Evolutionary conservation across 208 protist genomes (phyloP).

Genomic region (Leishmania major): DNA sequence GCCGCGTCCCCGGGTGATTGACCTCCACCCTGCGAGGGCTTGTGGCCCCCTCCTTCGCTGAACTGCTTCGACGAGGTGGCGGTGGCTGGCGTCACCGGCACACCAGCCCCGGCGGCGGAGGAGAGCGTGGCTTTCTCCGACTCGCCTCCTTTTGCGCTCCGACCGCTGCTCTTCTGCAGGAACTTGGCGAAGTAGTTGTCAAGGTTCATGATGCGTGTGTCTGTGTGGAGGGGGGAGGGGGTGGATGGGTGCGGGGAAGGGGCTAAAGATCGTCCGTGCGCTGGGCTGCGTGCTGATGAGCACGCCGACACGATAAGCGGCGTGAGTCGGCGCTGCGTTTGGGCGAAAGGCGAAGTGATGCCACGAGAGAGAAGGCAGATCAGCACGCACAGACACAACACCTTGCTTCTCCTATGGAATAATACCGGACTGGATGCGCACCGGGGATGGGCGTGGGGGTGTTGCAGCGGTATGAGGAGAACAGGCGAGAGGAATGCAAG

Average conservation of each 20-base stretch:
- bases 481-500: background rate
- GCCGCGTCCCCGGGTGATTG: constrained; percentile 9
- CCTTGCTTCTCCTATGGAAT: background rate
- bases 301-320: background rate
- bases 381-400: background rate
- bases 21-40: background rate
- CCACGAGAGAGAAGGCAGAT: background rate
- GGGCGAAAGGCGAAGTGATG: constrained; percentile 11
- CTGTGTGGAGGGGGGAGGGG: background rate
- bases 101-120: background rate
- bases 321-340: background rate
- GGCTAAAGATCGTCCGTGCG: background rate
- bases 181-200: constrained; percentile 71
- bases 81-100: constrained; percentile 1
- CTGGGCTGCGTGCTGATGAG: background rate
- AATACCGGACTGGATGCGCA: background rate
- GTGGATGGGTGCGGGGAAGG: background rate
- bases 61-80: background rate
- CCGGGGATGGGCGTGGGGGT: background rate
- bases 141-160: background rate
- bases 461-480: background rate
- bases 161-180: constrained; percentile 25
- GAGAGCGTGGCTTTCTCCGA: background rate
- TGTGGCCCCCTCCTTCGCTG: background rate
- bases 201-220: constrained; percentile 33